These are phyloP conservation scores for Collybia sp. DNA, from an alignment of 768 basidiomycete genomes.

Conservation along the genomic window DNA sequence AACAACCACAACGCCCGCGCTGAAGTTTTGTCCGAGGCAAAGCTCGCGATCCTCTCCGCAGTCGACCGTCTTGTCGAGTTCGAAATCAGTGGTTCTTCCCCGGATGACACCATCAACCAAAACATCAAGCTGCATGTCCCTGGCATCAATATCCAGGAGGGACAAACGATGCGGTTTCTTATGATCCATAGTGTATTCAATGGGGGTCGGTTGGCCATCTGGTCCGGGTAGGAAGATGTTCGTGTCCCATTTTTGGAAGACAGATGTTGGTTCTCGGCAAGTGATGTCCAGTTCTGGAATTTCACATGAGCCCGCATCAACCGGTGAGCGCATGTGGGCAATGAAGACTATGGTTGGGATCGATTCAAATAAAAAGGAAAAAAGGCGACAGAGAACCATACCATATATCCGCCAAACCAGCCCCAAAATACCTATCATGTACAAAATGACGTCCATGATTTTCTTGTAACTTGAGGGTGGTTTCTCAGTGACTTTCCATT, in stretches of 20 bases:
- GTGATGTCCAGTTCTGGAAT: neutral
- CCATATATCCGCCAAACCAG: neutral
- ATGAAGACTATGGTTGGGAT: neutral
- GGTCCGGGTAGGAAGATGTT: neutral
- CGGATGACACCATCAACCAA: neutral
- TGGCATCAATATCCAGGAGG: neutral
- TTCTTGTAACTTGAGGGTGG: neutral
- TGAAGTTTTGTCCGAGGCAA: neutral
- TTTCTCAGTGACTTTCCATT: neutral
- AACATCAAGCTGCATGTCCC: neutral
- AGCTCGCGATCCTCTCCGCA: neutral
- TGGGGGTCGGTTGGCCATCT: neutral
- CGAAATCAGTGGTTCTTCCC: neutral
- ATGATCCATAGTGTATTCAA: slow-evolving; percentile 2
- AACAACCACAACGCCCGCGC: neutral
- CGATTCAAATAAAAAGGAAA: too few relatives aligned
- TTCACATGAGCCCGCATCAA: neutral
- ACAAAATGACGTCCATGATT: neutral
- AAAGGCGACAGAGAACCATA: neutral
- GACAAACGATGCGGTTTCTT: slow-evolving; percentile 1
- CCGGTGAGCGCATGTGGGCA: neutral
- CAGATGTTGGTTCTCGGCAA: neutral
- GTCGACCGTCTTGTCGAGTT: neutral
- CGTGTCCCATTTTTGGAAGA: neutral
- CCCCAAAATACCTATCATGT: neutral